These are phyloP conservation scores for Oryza glaberrima DNA, from an alignment of 176 grass and related monocot species.

Conservation along the genomic window DNA sequence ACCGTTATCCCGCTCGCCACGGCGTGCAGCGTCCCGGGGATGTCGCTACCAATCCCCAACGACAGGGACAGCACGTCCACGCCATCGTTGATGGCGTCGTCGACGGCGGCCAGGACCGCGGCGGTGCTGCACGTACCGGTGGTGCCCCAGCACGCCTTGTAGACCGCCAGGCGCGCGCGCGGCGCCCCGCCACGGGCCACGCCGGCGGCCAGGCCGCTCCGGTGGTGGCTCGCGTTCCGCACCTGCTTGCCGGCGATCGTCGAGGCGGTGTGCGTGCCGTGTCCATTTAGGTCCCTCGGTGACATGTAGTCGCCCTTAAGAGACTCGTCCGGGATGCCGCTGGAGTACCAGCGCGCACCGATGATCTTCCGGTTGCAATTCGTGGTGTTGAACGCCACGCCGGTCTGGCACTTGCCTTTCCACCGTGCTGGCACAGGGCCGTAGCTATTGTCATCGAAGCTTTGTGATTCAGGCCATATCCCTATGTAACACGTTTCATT, in stretches of 20 bases:
- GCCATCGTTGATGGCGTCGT: slow-evolving; percentile 69
- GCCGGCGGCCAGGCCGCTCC: slow-evolving; percentile 30
- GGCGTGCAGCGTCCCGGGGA: slow-evolving; percentile 48
- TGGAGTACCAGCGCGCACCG: too few relatives aligned
- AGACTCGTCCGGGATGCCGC: too few relatives aligned
- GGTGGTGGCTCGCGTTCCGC: slow-evolving; percentile 23
- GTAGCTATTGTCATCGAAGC: slow-evolving; percentile 48
- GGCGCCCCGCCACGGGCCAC: slow-evolving; percentile 58
- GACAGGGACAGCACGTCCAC: slow-evolving; percentile 73
- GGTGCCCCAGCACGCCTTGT: slow-evolving; percentile 46
- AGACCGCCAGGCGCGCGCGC: slow-evolving; percentile 48
- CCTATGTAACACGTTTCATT: background rate
- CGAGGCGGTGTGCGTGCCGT: slow-evolving; percentile 61
- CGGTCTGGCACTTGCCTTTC: slow-evolving; percentile 55
- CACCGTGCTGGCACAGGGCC: slow-evolving; percentile 40
- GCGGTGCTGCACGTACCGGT: fast-evolving
- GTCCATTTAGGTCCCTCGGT: slow-evolving; percentile 27
- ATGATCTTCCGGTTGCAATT: too few relatives aligned
- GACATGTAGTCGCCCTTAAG: too few relatives aligned
- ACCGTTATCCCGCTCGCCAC: slow-evolving; percentile 52
- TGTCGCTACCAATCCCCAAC: background rate
- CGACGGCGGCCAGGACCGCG: slow-evolving; percentile 34
- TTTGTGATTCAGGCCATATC: slow-evolving; percentile 76
- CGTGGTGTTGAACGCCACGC: background rate
- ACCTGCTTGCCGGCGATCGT: slow-evolving; percentile 45